Conservation (phyloP, 78 protist species). For the Dictyostelium capitatum region DNA sequence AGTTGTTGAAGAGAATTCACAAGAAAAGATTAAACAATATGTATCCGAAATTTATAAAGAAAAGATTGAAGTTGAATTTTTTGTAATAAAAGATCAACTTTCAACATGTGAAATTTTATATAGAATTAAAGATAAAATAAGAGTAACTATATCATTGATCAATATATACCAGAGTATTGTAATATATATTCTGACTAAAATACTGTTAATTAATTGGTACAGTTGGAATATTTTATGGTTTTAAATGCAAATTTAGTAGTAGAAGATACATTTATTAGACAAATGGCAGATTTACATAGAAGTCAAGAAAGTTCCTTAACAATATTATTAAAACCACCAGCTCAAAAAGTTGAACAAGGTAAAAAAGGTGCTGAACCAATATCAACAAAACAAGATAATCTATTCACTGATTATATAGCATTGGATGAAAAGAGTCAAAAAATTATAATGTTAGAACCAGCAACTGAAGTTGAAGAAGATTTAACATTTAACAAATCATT, state of each 20-base stretch:
- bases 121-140: conserved; percentile 77
- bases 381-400: neutral
- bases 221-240: conserved; percentile 80
- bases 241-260: conserved; percentile 86
- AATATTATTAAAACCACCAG: conserved; percentile 67
- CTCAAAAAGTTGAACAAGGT: conserved; percentile 20
- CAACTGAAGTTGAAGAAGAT: conserved; percentile 87
- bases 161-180: no score
- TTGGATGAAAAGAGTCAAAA: conserved; percentile 67
- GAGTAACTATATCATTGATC: conserved; percentile 35
- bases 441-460: conserved; percentile 54
- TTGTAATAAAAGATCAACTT: conserved; percentile 72
- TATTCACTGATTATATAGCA: conserved; percentile 60
- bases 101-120: conserved; percentile 86
- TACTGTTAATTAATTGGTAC: neutral
- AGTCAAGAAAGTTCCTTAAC: conserved; percentile 82
- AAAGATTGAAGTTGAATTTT: conserved; percentile 71
- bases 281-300: conserved; percentile 88
- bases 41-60: conserved; percentile 83
- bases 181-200: no score
- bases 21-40: conserved; percentile 48
- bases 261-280: conserved; percentile 79
- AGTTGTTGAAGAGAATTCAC: conserved; percentile 16
- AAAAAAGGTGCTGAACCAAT: conserved; percentile 24
- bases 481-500: conserved; percentile 25